Percentiles rank a stretch among this genome's conserved stretches.
Evolutionary conservation across 495 filamentous ascomycete species (phyloP).

Genomic region (Penicillium angulare): DNA sequence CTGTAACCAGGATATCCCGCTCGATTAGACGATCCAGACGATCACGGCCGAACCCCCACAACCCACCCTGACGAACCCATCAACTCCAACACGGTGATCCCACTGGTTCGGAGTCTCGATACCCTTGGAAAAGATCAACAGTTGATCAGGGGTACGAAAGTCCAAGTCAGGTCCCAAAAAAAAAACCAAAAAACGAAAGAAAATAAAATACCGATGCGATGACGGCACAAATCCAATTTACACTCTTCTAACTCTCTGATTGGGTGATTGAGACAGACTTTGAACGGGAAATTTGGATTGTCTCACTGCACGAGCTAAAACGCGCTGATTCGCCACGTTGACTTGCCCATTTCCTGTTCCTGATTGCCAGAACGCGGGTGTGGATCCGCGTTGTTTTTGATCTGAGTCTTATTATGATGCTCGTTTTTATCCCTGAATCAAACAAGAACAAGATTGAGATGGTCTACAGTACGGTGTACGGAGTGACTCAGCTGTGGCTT

Average conservation of each 20-base stretch:
- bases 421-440: too few relatives aligned
- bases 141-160: constrained; percentile 21
- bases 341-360: constrained; percentile 1
- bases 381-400: neutral
- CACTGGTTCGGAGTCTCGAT: constrained; percentile 11
- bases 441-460: too few relatives aligned
- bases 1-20: too few relatives aligned
- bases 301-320: constrained; percentile 13
- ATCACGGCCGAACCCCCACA: too few relatives aligned
- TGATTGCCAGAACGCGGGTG: neutral
- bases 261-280: too few relatives aligned
- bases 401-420: neutral
- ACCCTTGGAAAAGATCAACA: constrained; percentile 19
- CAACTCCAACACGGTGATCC: constrained; percentile 22
- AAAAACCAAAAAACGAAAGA: neutral
- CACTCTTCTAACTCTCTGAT: too few relatives aligned
- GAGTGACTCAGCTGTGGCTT: too few relatives aligned
- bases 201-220: too few relatives aligned
- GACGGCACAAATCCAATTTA: too few relatives aligned
- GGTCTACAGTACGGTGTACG: too few relatives aligned
- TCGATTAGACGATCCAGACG: too few relatives aligned
- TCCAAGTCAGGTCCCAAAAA: neutral
- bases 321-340: neutral
- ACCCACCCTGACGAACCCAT: constrained; percentile 7
- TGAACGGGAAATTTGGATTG: constrained; percentile 20